A percentile compares a stretch with the other conserved stretches of the same genome.
Evolutionary conservation across 2,329 filamentous ascomycete genomes (phyloP).

Genomic region (Sclerotinia subarctica): DNA sequence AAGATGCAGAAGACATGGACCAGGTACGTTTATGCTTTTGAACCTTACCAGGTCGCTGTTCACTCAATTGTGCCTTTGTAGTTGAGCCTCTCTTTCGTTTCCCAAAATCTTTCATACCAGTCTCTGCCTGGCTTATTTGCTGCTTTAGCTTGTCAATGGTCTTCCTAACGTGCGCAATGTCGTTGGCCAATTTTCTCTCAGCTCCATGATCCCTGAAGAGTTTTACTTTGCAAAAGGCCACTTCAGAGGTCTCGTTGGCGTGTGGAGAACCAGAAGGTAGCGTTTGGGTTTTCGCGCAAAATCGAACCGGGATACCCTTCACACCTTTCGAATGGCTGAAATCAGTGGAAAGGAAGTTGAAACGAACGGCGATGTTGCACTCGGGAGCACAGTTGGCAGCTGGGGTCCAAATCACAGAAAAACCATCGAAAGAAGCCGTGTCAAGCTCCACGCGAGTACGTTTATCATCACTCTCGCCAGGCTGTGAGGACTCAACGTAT

Average conservation of each 20-base stretch:
- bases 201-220: slow-evolving; percentile 95
- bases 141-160: slow-evolving; percentile 95
- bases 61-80: slow-evolving; percentile 43
- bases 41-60: slow-evolving; percentile 70
- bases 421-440: slow-evolving; percentile 84
- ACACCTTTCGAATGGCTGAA: slow-evolving; percentile 99
- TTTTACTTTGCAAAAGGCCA: slow-evolving; percentile 95
- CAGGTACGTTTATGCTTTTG: slow-evolving; percentile 90
- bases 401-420: slow-evolving; percentile 85
- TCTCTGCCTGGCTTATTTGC: slow-evolving; percentile 77
- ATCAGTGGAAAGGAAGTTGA: slow-evolving; percentile 97
- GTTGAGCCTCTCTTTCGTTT: slow-evolving; percentile 60
- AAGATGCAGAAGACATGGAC: slow-evolving; percentile 83
- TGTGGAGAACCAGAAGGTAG: slow-evolving; percentile 52
- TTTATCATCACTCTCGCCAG: slow-evolving; percentile 60
- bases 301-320: slow-evolving; percentile 90
- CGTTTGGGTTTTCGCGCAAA: slow-evolving; percentile 85
- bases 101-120: slow-evolving; percentile 62
- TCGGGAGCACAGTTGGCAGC: slow-evolving; percentile 66
- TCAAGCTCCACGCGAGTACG: slow-evolving; percentile 68
- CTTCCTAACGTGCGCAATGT: slow-evolving; percentile 92
- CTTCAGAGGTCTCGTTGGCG: slow-evolving; percentile 57
- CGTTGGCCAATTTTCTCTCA: slow-evolving; percentile 91
- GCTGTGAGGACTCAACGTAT: slow-evolving; percentile 69
- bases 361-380: slow-evolving; percentile 84